Conservation (phyloP, 371 early-diverging fungal genomes). For the Paraphysoderma sedebokerense region DNA sequence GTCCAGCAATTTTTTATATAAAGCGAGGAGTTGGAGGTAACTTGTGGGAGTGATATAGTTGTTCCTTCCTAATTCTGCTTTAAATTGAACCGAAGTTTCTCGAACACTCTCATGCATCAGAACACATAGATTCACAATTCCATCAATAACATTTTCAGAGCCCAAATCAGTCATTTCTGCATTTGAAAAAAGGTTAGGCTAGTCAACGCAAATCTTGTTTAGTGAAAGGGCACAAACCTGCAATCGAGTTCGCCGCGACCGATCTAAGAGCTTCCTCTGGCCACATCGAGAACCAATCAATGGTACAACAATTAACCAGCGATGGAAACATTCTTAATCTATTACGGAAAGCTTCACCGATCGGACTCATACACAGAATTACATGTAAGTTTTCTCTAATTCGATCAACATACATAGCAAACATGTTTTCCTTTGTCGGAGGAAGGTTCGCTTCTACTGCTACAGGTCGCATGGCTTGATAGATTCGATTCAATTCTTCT, state of each 20-base stretch:
- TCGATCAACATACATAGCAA: constrained; percentile 22
- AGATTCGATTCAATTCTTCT: constrained; percentile 34
- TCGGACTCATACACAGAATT: constrained; percentile 40
- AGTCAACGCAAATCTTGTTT: too few species aligned
- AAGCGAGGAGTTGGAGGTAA: constrained; percentile 28
- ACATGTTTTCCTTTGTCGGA: constrained; percentile 21
- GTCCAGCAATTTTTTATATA: constrained; percentile 29
- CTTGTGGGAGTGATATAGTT: constrained; percentile 37
- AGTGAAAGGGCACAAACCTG: constrained; percentile 4
- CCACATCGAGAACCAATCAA: constrained; percentile 44
- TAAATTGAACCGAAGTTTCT: constrained; percentile 23
- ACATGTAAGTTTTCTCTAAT: constrained; percentile 24
- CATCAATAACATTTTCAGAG: constrained; percentile 33
- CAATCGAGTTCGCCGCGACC: constrained; percentile 29
- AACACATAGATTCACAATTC: constrained; percentile 34
- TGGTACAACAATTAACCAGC: constrained; percentile 39
- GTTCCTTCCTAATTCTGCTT: constrained; percentile 23
- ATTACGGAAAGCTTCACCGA: constrained; percentile 37
- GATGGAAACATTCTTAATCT: constrained; percentile 40
- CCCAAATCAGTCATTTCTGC: constrained; percentile 31
- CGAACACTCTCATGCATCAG: constrained; percentile 37
- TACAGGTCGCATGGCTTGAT: constrained; percentile 28
- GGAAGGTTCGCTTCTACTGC: constrained; percentile 19
- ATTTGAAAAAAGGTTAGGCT: neutral
- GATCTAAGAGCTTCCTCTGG: constrained; percentile 37